These are phyloP conservation scores for Cornus controversa DNA, from an alignment of 148 eudicot genomes.

Conservation along the genomic window DNA sequence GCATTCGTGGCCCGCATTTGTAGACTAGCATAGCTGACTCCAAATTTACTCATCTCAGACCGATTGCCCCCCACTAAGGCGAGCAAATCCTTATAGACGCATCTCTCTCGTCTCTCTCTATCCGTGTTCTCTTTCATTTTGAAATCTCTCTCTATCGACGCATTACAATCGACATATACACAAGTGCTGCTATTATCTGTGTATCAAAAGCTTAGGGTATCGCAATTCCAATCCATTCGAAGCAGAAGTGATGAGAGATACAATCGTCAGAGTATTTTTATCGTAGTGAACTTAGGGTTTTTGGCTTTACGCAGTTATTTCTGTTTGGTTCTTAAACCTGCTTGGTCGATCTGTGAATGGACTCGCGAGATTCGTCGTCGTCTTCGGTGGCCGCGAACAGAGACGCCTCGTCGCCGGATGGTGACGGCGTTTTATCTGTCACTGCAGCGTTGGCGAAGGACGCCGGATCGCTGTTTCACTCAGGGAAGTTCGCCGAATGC, in stretches of 20 bases:
- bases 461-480: slow-evolving; percentile 58
- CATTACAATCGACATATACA: neutral
- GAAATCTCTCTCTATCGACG: slow-evolving; percentile 1
- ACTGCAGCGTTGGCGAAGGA: slow-evolving; percentile 63
- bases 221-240: neutral
- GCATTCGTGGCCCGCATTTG: neutral
- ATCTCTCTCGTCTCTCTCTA: neutral
- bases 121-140: neutral
- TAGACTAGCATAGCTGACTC: neutral
- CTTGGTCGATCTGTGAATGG: slow-evolving; percentile 58
- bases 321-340: neutral
- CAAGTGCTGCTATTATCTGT: neutral
- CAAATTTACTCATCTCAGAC: neutral
- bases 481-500: slow-evolving; percentile 74
- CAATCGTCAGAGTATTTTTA: neutral
- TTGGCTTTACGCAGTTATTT: neutral
- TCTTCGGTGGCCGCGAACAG: slow-evolving; percentile 25
- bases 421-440: slow-evolving; percentile 38
- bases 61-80: neutral
- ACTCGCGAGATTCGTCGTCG: slow-evolving; percentile 53
- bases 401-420: slow-evolving; percentile 34
- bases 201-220: neutral
- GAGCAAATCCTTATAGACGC: too few relatives aligned
- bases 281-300: slow-evolving; percentile 7
- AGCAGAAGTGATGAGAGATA: neutral